Evolutionary conservation across 179 eudicot species (phyloP), one percentile per base, ranked within the genome.

Genomic region (Monotropa hypopitys): DNA sequence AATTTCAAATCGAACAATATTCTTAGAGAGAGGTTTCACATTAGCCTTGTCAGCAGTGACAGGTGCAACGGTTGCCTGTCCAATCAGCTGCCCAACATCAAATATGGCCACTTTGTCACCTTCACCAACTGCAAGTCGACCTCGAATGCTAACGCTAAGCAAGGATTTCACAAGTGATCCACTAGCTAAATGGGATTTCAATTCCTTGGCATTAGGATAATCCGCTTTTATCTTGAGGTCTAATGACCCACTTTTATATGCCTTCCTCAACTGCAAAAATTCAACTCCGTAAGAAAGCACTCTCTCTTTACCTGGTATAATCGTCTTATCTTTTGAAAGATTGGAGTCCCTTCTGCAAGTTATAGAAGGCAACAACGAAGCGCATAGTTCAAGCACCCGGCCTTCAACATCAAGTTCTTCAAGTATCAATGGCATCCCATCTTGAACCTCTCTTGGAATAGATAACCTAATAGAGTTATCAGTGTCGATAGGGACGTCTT

Each of bases 21-120:
- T 96, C 86, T 91, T 96, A 45, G 97, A 96, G 28, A 96, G 87
- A 74, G 97, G 99, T 85, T 96, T 96, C 71, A 94, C 99, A 83
- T 94, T 96, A 76, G 98, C 87, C 87, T 96, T 96, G 85, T 96
- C 99, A 12, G 98, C 98, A 26, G 99, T 94, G 78, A 96, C 93
- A 73, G 99, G 98, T 46, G 94, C 92, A 84, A 88, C 83, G 50
- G 97, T 93, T 73, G 99, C 97, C 80, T 96, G 99, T 75, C 98
- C 98, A 88, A 96, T 96, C 80, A 94, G 87, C 85, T 96, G 99
- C 35, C 97, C 98, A 82, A 96, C 97, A 85, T 96, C 99, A 85
- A 96, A 94, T 83, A 96, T 88, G 79, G 99, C 94, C 80, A 96
- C 99, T 83, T 89, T 96, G 80, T 96, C 99, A 79, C 99, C 99